phyloP scores from a whole-genome alignment of 495 filamentous ascomycete species.

The Endocarpon pusillum region DNA sequence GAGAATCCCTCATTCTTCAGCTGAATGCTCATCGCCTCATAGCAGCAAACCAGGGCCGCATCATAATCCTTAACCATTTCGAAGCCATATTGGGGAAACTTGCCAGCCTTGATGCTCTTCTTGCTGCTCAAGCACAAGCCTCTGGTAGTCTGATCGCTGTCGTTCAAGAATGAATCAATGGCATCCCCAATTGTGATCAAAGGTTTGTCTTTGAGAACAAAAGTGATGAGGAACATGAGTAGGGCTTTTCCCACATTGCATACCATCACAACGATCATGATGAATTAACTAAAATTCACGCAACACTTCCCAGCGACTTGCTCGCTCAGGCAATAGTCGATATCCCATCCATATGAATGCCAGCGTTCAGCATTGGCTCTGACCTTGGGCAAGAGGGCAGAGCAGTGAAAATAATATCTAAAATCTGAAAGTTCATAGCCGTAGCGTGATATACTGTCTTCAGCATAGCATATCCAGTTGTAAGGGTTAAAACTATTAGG shows the following conservation, averaged over 20 bases:
- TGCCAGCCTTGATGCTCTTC: conserved; percentile 5
- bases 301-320: conserved; percentile 17
- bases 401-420: too few species aligned
- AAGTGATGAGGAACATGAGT: conserved; percentile 16
- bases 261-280: conserved; percentile 23
- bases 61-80: too few species aligned
- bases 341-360: conserved; percentile 7
- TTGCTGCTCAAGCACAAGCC: conserved; percentile 16
- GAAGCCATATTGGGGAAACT: too few species aligned
- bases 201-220: conserved; percentile 12
- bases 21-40: too few species aligned
- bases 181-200: conserved; percentile 37
- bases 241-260: conserved; percentile 23
- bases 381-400: conserved; percentile 5
- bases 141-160: conserved; percentile 20
- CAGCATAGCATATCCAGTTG: too few species aligned
- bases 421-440: too few species aligned
- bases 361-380: conserved; percentile 6
- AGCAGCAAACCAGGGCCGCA: too few species aligned
- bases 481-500: too few species aligned
- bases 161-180: conserved; percentile 27
- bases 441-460: too few species aligned
- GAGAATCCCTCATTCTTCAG: too few species aligned
- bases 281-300: conserved; percentile 23
- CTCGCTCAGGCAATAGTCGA: conserved; percentile 26